Percentiles rank a stretch among this genome's conserved stretches.
Conservation (phyloP, 345 rosid species). For the Dipteronia sinensis region DNA sequence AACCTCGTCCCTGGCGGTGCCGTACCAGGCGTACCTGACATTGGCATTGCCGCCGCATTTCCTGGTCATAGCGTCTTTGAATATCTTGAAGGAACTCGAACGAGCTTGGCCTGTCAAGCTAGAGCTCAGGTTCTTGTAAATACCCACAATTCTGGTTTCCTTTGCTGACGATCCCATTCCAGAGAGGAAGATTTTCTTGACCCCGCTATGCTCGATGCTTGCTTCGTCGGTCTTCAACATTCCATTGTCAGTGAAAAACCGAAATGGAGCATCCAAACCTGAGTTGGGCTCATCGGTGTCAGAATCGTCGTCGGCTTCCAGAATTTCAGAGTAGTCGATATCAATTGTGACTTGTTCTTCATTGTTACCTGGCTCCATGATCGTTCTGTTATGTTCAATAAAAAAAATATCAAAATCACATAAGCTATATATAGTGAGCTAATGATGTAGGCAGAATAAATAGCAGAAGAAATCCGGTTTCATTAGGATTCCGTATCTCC, state of each 20-base stretch:
- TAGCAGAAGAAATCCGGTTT: too few species aligned
- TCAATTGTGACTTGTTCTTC: neutral
- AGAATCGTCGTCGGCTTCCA: neutral
- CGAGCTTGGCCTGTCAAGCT: constrained; percentile 32
- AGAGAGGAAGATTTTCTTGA: constrained; percentile 29
- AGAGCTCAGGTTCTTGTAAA: constrained; percentile 36
- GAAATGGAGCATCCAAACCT: neutral
- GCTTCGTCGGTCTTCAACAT: constrained; percentile 30
- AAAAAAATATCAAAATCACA: too few species aligned
- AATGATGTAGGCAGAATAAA: too few species aligned
- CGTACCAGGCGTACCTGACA: constrained; percentile 44
- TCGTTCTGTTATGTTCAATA: neutral
- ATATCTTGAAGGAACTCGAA: constrained; percentile 27
- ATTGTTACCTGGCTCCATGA: constrained; percentile 6
- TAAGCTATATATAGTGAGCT: too few species aligned
- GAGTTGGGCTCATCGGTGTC: constrained; percentile 16
- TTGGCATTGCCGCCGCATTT: constrained; percentile 44
- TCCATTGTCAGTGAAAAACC: constrained; percentile 23
- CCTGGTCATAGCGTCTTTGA: constrained; percentile 29
- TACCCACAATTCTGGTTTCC: constrained; percentile 34
- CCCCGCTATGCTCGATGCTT: neutral
- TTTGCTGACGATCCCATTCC: constrained; percentile 29
- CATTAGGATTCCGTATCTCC: too few species aligned
- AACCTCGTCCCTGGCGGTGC: constrained; percentile 42
- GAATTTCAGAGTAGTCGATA: constrained; percentile 25